A percentile compares a stretch with the other conserved stretches of the same genome.
Evolutionary conservation across 768 basidiomycete genomes (phyloP).

Genomic region (Mycena kentingensis): DNA sequence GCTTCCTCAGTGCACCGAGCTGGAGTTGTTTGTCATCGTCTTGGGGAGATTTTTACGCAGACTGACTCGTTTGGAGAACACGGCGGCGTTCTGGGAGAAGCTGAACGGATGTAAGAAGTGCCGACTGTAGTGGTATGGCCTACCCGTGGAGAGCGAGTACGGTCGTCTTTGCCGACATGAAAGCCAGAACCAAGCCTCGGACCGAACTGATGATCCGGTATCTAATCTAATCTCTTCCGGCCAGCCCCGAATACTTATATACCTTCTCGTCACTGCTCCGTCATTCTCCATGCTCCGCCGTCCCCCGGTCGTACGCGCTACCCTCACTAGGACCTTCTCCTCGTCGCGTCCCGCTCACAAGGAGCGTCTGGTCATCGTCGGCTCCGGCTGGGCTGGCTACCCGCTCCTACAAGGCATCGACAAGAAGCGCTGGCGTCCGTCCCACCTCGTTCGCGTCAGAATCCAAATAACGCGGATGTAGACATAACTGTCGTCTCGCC

Average conservation of each 20-base stretch:
- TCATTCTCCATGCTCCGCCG: constrained; percentile 1
- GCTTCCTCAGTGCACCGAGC: constrained; percentile 75
- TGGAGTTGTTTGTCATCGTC: constrained; percentile 28
- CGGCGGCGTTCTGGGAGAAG: constrained; percentile 69
- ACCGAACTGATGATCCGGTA: not conserved
- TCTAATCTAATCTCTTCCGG: constrained; percentile 14
- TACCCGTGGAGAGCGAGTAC: constrained; percentile 48
- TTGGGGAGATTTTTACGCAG: not conserved
- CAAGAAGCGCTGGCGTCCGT: constrained; percentile 70
- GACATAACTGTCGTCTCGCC: constrained; percentile 72
- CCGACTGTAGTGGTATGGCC: too few relatives aligned
- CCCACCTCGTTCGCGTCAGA: constrained; percentile 1
- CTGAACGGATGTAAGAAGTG: constrained; percentile 36
- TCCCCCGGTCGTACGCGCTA: not conserved
- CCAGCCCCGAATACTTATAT: constrained; percentile 5
- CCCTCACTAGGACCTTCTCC: constrained; percentile 36
- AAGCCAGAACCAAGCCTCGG: not conserved
- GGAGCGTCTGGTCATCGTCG: constrained; percentile 63
- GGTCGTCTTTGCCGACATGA: constrained; percentile 12
- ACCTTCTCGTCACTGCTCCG: constrained; percentile 1
- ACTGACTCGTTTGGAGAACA: constrained; percentile 73
- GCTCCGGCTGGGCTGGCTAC: constrained; percentile 81
- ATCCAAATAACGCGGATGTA: constrained; percentile 26
- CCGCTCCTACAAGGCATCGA: constrained; percentile 66
- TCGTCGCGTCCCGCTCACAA: constrained; percentile 39